Evolutionary conservation across 768 basidiomycete genomes (phyloP), one percentile per base, ranked within the genome.

Genomic region (Suillus clintonianus): DNA sequence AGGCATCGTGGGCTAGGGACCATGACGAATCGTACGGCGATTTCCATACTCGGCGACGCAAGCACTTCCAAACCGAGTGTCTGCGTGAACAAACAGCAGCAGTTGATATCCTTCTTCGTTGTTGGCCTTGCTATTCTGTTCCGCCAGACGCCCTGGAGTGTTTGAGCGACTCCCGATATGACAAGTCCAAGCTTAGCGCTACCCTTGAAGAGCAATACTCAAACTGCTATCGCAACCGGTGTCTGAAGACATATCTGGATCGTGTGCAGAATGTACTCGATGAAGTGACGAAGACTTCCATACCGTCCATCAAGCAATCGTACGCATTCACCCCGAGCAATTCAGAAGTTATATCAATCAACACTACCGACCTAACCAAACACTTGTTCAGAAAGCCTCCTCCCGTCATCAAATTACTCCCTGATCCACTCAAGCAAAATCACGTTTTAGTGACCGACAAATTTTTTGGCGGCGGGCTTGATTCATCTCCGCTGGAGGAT

Each of bases 71-170:
- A 24, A n/a, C 13, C 1, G 30, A 47, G 15, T 54, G 53, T 10
- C 24, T 58, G 6, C 6, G 30, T 4, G 39, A n/a, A 39, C 45
- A 51, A 19, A 5, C 10, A 15, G 32, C 6, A 2, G 37, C 51
- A 2, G 47, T 60, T 9, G 8, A 60, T 22, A 5, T 36, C 9
- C 57, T 69, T 17, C 19, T 66, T 5, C 2, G 39, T 9, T 45
- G 13, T 34, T 72, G 71, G 71, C 71, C 72, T 47, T 51, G 60
- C n/a, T 41, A 56, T 27, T 62, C 39, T 0, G 62, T 62, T 37
- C 55, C 65, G 5, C 2, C 5, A 32, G 5, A n/a, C 6, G 39
- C 54, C 24, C n/a, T 65, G 8, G 10, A 34, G 15, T 45, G 30
- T 13, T 59, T 67, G 27, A 39, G 56, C 37, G 1, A 8, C 24